Evolutionary conservation across 2,329 filamentous ascomycete genomes (phyloP).

Genomic region (Exophiala viscosa): DNA sequence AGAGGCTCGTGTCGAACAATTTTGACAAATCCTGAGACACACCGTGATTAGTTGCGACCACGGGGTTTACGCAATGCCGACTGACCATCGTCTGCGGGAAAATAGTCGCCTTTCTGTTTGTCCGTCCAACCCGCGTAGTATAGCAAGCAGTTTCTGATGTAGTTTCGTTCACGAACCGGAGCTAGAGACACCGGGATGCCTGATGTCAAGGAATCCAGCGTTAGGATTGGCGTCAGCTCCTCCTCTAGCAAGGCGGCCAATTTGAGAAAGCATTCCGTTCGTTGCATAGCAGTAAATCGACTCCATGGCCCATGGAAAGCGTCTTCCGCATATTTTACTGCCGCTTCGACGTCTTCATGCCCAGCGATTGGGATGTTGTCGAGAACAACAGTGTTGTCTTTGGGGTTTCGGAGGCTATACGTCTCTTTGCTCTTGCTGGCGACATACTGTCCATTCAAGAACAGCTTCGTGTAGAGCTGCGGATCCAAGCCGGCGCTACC

Average conservation of each 20-base stretch:
- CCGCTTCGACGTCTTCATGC: constrained; percentile 46
- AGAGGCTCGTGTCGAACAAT: too few relatives aligned
- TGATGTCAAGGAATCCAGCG: constrained; percentile 14
- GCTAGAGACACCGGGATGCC: constrained; percentile 13
- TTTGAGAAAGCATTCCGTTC: constrained; percentile 14
- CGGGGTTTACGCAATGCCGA: too few relatives aligned
- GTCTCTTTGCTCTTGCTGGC: constrained; percentile 33
- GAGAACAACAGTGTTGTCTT: constrained; percentile 48
- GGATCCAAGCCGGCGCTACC: background rate
- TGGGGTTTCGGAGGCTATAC: constrained; percentile 41
- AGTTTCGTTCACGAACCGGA: constrained; percentile 3
- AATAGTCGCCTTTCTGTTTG: too few relatives aligned
- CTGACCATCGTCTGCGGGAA: too few relatives aligned
- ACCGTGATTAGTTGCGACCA: too few relatives aligned
- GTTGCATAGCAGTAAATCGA: constrained; percentile 11
- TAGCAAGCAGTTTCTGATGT: background rate
- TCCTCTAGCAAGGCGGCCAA: constrained; percentile 15
- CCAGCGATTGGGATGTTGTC: constrained; percentile 46
- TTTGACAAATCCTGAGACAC: too few relatives aligned
- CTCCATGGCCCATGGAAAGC: constrained; percentile 43
- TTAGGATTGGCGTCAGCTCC: constrained; percentile 8
- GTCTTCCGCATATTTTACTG: constrained; percentile 48
- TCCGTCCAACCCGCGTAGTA: too few relatives aligned
- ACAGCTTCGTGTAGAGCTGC: background rate
- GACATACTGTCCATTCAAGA: constrained; percentile 13